Evolutionary conservation across 2,329 filamentous ascomycete genomes (phyloP), one percentile per base, ranked within the genome.

Genomic region (Sporothrix mexicana): DNA sequence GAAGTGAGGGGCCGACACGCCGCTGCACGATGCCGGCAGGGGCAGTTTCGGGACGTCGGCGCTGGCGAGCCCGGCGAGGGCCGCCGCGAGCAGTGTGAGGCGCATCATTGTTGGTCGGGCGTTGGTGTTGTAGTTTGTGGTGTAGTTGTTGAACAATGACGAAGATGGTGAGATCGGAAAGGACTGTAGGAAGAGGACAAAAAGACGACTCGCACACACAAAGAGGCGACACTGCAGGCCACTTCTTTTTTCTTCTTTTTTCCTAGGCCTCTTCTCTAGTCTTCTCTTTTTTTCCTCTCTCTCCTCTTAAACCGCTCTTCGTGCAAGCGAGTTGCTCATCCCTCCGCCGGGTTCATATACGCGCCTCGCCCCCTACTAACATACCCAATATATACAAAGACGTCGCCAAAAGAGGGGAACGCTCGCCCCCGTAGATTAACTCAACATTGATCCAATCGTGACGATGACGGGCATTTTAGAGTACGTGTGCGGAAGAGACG

Each of bases 21-120:
- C 81, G 53, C 72, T 77, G 75, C 81, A 83, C 62, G 76, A 79
- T 36, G 76, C 77, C 2, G 81, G 81, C 17, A 80, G 51, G 0
- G 82, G 81, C 8, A 82, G 77, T 49, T 77, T 20, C 79, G 79
- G 72, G 80, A 81, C 20, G 72, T 82, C 82, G 70, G 82, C 9
- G 57, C 45, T 53, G 45, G 30, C 57, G 20, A 64, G 43, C 25
- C 57, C 69, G 17, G 69, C 69, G 25, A 71, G 69, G 86, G 41
- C 69, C 45, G 69, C 69, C 69, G 47, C 45, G 12, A 66, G 20
- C 3, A 62, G 69, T 25, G 57, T 30, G 45, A 71, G 49, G 7
- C 59, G 59, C 69, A 71, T 70, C 12, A 17, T 57, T 36, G 64
- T 41, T n/a, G n/a, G n/a, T n/a, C n/a, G n/a, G n/a, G n/a, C n/a